These are phyloP conservation scores for Geum urbanum DNA, from an alignment of 306 rosid species.

Conservation along the genomic window DNA sequence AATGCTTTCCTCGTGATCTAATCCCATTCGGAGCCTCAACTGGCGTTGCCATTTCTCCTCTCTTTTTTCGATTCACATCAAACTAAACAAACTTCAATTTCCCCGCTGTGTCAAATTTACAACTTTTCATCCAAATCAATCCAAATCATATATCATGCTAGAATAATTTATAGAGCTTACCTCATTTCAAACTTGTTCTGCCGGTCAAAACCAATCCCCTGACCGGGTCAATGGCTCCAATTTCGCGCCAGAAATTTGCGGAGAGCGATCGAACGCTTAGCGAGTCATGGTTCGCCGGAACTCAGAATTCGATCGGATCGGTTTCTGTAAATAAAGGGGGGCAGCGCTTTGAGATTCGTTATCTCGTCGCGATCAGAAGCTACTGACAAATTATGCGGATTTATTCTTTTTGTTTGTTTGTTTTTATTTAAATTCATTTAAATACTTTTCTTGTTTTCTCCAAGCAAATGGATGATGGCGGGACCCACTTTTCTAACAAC, in stretches of 20 bases:
- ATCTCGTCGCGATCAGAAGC: conserved; percentile 37
- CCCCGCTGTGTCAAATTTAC: background rate
- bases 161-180: background rate
- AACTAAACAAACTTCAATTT: background rate
- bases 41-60: conserved; percentile 64
- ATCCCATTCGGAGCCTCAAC: conserved; percentile 94
- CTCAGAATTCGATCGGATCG: background rate
- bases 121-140: background rate
- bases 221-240: background rate
- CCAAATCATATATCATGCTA: background rate
- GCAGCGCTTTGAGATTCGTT: conserved; percentile 35
- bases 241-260: conserved; percentile 21
- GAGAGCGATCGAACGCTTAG: background rate
- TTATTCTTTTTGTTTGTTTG: background rate
- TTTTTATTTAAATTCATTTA: background rate
- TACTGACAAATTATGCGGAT: conserved; percentile 23
- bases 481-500: conserved; percentile 3
- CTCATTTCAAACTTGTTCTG: background rate
- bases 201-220: background rate
- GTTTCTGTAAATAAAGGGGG: background rate
- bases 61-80: background rate
- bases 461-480: conserved; percentile 4
- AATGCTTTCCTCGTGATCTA: conserved; percentile 63
- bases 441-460: background rate
- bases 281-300: background rate